Conservation (phyloP, 2,329 filamentous ascomycete genomes). For the Colletotrichum truncatum region DNA sequence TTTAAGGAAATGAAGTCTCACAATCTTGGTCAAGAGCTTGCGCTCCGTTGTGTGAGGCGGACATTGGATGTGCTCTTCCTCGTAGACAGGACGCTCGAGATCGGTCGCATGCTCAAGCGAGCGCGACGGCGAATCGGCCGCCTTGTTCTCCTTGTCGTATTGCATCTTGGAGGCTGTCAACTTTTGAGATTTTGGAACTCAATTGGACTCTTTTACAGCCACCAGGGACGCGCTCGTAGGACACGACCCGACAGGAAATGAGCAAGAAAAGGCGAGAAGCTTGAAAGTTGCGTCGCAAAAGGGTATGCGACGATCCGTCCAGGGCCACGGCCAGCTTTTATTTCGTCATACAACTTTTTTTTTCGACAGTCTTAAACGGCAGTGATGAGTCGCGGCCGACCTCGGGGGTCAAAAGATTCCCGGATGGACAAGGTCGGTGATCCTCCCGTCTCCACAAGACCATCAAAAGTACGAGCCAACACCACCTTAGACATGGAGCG, state of each 20-base stretch:
- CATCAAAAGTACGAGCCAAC: conserved; percentile 4
- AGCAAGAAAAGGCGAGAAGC: not conserved
- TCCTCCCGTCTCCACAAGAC: conserved; percentile 21
- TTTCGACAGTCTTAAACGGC: not conserved
- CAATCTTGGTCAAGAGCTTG: conserved; percentile 74
- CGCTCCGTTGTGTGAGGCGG: conserved; percentile 69
- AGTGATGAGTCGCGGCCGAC: conserved; percentile 2
- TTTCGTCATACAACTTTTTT: conserved; percentile 3
- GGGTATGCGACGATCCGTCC: not conserved
- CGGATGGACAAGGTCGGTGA: conserved; percentile 12
- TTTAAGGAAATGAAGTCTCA: not conserved
- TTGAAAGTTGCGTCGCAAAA: not conserved
- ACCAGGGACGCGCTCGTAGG: not conserved
- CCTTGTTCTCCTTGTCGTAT: conserved; percentile 22
- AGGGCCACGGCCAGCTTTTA: conserved; percentile 24
- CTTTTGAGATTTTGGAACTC: not conserved
- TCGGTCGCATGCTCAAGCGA: conserved; percentile 25
- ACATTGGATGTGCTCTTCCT: conserved; percentile 40
- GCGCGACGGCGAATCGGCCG: conserved; percentile 12
- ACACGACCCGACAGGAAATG: not conserved
- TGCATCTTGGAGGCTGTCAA: not conserved
- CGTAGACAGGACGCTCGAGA: conserved; percentile 9
- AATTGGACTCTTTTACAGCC: not conserved
- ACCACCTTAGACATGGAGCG: not conserved
- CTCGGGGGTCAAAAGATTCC: conserved; percentile 11